Conservation (phyloP, 106 monocot genomes). For the Hemerocallis citrina region DNA sequence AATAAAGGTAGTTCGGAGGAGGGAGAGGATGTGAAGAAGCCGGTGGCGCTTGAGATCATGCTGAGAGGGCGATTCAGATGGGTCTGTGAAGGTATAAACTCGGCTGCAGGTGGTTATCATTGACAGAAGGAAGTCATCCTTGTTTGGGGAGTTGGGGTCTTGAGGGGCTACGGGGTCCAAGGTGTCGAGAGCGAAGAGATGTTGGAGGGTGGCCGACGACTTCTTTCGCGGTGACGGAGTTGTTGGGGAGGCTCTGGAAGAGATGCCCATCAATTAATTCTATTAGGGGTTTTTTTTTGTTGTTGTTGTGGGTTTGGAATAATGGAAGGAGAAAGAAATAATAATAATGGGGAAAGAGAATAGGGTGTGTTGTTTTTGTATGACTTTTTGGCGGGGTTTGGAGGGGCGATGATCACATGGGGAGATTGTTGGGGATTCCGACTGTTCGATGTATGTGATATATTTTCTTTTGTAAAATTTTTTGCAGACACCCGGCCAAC, state of each 20-base stretch:
- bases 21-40: slow-evolving; percentile 28
- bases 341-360: too few relatives aligned
- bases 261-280: too few relatives aligned
- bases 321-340: too few relatives aligned
- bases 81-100: slow-evolving; percentile 37
- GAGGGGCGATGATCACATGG: too few relatives aligned
- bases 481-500: too few relatives aligned
- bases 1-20: slow-evolving; percentile 8
- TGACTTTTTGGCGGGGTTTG: too few relatives aligned
- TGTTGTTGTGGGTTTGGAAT: too few relatives aligned
- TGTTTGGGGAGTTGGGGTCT: slow-evolving; percentile 1
- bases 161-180: not conserved
- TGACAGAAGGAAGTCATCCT: slow-evolving; percentile 19
- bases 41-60: slow-evolving; percentile 27
- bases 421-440: too few relatives aligned
- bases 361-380: too few relatives aligned
- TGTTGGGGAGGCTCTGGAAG: not conserved
- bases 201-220: slow-evolving; percentile 18
- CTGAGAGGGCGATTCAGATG: slow-evolving; percentile 13
- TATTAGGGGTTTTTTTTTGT: too few relatives aligned
- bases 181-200: slow-evolving; percentile 24
- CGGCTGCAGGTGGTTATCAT: slow-evolving; percentile 22
- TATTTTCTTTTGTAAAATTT: too few relatives aligned
- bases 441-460: too few relatives aligned
- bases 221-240: not conserved